Base-by-base conservation (phyloP, 805 yeast genomes). In the Cyberlindnera maclurae region DNA sequence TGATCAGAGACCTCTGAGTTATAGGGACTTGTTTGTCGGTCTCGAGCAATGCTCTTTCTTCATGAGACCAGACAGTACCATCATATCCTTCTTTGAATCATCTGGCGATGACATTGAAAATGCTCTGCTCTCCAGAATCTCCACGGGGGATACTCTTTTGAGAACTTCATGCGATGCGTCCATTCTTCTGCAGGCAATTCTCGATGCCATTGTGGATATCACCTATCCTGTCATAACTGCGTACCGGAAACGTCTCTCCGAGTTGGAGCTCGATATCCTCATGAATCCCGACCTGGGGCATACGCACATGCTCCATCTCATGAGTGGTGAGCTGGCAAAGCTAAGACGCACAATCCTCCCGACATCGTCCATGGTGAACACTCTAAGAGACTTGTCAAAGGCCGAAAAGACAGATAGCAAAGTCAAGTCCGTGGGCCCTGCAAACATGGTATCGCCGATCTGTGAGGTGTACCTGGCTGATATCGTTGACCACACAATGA, bases 31-130 rank as follows among this genome's bases (percentile, higher is more conserved):
- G 39, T 64, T 62, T 16, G 76, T 76, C 6, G 78, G 75, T 1
- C 59, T 73, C 10, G 82, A 77, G 50, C 82, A 77, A 50, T 71
- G 71, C 2, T 71, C 79, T 0, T 53, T 75, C 34, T 77, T 70
- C 43, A 42, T 77, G 13, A 57, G 69, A 13, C 54, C 60, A 6
- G 62, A 68, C 34, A 63, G 67, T 32, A 67, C 76, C 0, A 70
- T 77, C 11, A 64, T 77, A 4, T 65, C 81, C 0, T 73, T 77
- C 45, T 76, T 77, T 50, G 82, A 77, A 49, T 69, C 73, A 43
- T 65, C 75, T 4, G 78, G 77, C 5, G 64, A 66, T 33, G 75
- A 71, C 34, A 64, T 77, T 17, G 77, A 71, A 39, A 59, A 59
- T 27, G 79, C 82, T 2, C 65, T 77, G 10, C 55, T 75, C 20